Evolutionary conservation across 163 green algal genomes (phyloP).

Genomic region (Smithsoniella earleae): DNA sequence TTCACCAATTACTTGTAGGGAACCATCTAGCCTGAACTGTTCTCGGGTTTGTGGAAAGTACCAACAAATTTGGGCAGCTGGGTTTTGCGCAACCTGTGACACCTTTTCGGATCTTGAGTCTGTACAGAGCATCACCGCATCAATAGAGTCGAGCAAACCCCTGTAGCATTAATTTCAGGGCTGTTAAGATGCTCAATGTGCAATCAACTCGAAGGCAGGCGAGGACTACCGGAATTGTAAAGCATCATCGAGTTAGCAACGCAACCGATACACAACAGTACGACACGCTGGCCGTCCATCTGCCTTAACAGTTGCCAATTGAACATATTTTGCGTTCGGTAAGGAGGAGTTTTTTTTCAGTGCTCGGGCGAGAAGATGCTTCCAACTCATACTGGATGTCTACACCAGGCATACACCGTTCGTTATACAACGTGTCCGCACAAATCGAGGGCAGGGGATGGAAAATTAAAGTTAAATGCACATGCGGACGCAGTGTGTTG

Average conservation of each 20-base stretch:
- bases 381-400: conserved; percentile 34
- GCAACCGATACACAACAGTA: conserved; percentile 65
- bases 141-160: neutral
- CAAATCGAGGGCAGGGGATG: neutral
- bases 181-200: neutral
- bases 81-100: conserved; percentile 39
- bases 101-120: conserved; percentile 45
- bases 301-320: conserved; percentile 62
- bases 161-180: conserved; percentile 5
- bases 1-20: conserved; percentile 36
- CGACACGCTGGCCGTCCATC: conserved; percentile 59
- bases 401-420: too few relatives aligned
- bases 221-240: neutral
- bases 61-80: conserved; percentile 57
- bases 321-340: conserved; percentile 50
- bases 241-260: neutral
- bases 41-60: conserved; percentile 67
- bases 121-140: conserved; percentile 37
- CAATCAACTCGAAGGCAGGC: neutral
- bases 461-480: too few relatives aligned
- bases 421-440: neutral
- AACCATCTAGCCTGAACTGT: conserved; percentile 49
- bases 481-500: too few relatives aligned
- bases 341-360: conserved; percentile 33
- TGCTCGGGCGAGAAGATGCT: neutral